A percentile compares a stretch with the other conserved stretches of the same genome.
Evolutionary conservation across 495 filamentous ascomycete genomes (phyloP).

Genomic region (Barbatosphaeria neglecta): DNA sequence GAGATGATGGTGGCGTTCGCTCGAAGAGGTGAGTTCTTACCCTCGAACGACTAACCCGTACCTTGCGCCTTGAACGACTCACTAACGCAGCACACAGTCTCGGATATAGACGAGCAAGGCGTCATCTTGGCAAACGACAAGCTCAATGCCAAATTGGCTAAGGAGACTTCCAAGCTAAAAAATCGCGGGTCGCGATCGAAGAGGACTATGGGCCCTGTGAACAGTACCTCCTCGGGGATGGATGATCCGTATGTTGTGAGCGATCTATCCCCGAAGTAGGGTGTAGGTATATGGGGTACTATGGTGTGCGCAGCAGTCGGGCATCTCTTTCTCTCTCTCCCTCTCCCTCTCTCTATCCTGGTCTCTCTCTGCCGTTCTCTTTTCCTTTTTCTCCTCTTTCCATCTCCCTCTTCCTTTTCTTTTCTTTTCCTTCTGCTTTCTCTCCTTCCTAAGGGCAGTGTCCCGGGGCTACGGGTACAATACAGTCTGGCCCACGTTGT

Average conservation of each 20-base stretch:
- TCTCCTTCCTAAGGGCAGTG: too few relatives aligned
- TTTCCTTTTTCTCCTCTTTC: background rate
- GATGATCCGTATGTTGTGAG: background rate
- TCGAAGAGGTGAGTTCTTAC: background rate
- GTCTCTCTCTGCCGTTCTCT: background rate
- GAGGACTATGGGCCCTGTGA: too few relatives aligned
- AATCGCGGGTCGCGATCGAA: too few relatives aligned
- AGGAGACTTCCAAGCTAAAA: background rate
- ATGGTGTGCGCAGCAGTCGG: too few relatives aligned
- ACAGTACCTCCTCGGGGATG: too few relatives aligned
- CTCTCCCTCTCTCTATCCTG: background rate
- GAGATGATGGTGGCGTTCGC: background rate
- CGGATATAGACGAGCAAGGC: background rate
- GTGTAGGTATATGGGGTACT: background rate
- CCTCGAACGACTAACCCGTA: background rate
- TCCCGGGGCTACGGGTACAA: too few relatives aligned
- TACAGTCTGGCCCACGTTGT: too few relatives aligned
- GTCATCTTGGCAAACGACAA: background rate
- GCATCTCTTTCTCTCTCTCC: too few relatives aligned
- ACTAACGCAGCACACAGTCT: background rate
- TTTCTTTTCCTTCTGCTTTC: background rate
- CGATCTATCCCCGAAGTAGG: background rate
- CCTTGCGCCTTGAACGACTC: background rate
- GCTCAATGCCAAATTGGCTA: background rate
- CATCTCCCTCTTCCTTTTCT: background rate